Evolutionary conservation across 345 rosid genomes (phyloP).

Genomic region (Ailanthus altissimus): DNA sequence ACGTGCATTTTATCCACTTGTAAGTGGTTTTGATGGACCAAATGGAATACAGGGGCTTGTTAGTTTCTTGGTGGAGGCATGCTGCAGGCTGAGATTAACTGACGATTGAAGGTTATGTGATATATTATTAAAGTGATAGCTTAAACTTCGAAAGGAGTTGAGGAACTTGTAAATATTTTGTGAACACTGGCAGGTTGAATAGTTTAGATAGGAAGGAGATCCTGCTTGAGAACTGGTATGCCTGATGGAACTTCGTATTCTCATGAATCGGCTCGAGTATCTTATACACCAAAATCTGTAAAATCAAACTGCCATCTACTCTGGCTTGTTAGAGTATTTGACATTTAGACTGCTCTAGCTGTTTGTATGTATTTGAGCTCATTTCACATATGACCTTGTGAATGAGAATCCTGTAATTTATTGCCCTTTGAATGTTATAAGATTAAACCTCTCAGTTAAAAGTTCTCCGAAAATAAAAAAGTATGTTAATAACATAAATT

Average conservation of each 20-base stretch:
- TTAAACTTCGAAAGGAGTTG: not conserved
- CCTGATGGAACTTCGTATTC: not conserved
- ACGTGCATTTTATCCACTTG: not conserved
- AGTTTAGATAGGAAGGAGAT: not conserved
- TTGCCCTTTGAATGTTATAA: not conserved
- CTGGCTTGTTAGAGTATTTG: conserved; percentile 12
- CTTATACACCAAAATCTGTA: not conserved
- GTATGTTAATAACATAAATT: not conserved
- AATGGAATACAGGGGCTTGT: not conserved
- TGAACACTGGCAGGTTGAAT: not conserved
- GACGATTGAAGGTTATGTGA: not conserved
- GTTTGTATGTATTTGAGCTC: not conserved
- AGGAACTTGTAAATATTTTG: not conserved
- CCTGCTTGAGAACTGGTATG: not conserved
- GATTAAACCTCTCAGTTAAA: not conserved
- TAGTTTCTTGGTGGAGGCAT: not conserved
- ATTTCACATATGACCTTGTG: not conserved
- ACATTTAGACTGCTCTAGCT: not conserved
- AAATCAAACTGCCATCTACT: not conserved
- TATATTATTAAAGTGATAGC: not conserved
- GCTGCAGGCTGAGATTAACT: conserved; percentile 1
- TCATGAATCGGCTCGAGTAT: not conserved
- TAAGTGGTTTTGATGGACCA: not conserved
- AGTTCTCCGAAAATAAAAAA: not conserved
- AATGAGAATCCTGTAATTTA: not conserved